A percentile compares a stretch with the other conserved stretches of the same genome.
Evolutionary conservation across 768 basidiomycete species (phyloP).

Genomic region (Mycena rosella): DNA sequence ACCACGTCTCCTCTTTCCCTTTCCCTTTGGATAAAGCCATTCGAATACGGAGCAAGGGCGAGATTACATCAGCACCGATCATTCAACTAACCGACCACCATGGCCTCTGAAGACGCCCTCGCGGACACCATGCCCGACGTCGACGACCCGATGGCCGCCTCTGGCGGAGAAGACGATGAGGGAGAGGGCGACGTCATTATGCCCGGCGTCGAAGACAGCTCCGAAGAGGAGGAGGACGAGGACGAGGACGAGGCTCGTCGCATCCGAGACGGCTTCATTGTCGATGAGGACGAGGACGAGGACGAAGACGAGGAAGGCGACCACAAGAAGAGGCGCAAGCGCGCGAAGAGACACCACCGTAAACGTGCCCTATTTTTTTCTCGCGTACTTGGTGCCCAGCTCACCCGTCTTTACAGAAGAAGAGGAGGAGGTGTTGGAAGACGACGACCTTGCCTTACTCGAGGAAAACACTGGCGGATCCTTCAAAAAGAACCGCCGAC

Average conservation of each 20-base stretch:
- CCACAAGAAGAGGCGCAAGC: conserved; percentile 71
- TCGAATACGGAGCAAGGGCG: too few relatives aligned
- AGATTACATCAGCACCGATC: neutral
- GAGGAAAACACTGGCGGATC: conserved; percentile 92
- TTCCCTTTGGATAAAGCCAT: conserved; percentile 74
- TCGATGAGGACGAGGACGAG: conserved; percentile 89
- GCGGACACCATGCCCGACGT: conserved; percentile 52
- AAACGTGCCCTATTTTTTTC: conserved; percentile 52
- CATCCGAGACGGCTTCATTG: conserved; percentile 92
- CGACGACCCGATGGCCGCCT: conserved; percentile 74
- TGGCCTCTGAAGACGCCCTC: conserved; percentile 64
- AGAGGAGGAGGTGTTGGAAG: conserved; percentile 83
- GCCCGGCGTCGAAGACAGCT: conserved; percentile 78
- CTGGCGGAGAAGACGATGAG: conserved; percentile 66
- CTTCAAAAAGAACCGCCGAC: conserved; percentile 70
- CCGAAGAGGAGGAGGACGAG: conserved; percentile 86
- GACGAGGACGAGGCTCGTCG: conserved; percentile 89
- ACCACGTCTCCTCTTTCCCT: conserved; percentile 66
- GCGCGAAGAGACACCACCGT: conserved; percentile 73
- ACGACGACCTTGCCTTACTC: conserved; percentile 91
- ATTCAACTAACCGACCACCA: conserved; percentile 52
- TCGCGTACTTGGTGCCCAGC: neutral
- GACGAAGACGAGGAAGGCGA: conserved; percentile 70
- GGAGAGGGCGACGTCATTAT: conserved; percentile 68
- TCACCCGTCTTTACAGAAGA: conserved; percentile 48